Base-by-base conservation (phyloP, 441 rosid genomes). In the Iberis amara region DNA sequence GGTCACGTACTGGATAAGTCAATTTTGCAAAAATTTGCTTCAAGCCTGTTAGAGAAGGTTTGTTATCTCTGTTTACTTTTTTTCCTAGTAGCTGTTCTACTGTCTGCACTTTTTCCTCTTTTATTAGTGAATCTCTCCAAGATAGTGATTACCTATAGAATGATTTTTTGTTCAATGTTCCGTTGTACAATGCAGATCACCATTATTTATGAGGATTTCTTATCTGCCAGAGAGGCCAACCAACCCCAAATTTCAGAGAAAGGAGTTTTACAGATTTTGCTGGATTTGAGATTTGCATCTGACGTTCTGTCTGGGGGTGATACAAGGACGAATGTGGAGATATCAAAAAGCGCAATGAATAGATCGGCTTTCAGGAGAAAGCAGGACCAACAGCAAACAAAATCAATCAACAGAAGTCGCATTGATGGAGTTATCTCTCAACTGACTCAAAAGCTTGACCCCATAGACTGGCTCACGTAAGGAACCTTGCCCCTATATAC, bases 401-500 rank as follows among this genome's bases (percentile, higher is more conserved):
- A 74, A 39, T 82, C 85, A 7, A 77, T 61, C 48, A 57, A 64
- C 47, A 62, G 78, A 75, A 79, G 73, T 47, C 80, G 74, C 14
- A 64, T 84, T 39, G 83, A 89, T 72, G 90, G 77, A 52, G 60
- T 92, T 61, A 76, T 80, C 49, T 61, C 68, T 58, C 61, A 50
- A 39, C 80, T 84, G 62, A 70, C 91, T 15, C 85, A 84, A 67
- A 81, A 82, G 66, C 71, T 92, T 75, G 99, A 92, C 76, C 96
- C 97, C 41, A 89, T 92, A 69, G 99, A 92, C 68, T 86, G 99
- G 99, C 94, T 78, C 36, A 92, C 99, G 97, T 92, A 77, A 79
- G 95, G 62, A 64, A 56, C 59, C 35, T 39, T 39, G 36, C 37
- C 52, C 63, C 39, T 61, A 6, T 7, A 11, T 10, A 30, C 38